A percentile compares a stretch with the other conserved stretches of the same genome.
Conservation (phyloP, 148 eudicot species). For the Euryodendron excelsum region DNA sequence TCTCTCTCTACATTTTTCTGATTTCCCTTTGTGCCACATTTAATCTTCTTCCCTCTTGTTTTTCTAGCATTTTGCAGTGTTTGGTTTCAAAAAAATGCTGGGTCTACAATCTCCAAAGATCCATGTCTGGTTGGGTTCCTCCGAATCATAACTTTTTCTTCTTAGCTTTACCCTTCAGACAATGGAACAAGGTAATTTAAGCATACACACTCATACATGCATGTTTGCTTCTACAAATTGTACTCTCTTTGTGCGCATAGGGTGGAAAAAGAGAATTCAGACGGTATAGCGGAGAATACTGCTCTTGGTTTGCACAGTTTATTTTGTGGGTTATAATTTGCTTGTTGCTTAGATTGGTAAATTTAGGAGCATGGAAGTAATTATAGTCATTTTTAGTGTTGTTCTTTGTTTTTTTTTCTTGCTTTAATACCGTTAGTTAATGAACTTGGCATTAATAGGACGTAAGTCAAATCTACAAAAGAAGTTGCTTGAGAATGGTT, state of each 20-base stretch:
- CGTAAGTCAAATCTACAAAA: background rate
- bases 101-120: background rate
- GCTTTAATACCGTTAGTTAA: background rate
- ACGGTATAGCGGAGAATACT: too few species aligned
- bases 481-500: background rate
- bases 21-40: too few species aligned
- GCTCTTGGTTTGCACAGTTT: too few species aligned
- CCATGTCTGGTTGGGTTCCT: background rate
- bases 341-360: background rate
- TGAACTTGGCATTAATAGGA: background rate
- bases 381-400: background rate
- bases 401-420: background rate
- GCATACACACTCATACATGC: background rate
- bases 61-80: background rate
- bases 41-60: background rate
- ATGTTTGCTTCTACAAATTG: background rate
- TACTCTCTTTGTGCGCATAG: background rate
- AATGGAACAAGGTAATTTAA: slow-evolving; percentile 19
- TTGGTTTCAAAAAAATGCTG: background rate
- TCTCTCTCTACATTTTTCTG: background rate
- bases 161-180: background rate
- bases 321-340: too few species aligned
- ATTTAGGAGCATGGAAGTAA: background rate
- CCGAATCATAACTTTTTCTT: background rate
- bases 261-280: too few species aligned